Evolutionary conservation across 495 filamentous ascomycete species (phyloP).

Genomic region (Penicillium goetzii): DNA sequence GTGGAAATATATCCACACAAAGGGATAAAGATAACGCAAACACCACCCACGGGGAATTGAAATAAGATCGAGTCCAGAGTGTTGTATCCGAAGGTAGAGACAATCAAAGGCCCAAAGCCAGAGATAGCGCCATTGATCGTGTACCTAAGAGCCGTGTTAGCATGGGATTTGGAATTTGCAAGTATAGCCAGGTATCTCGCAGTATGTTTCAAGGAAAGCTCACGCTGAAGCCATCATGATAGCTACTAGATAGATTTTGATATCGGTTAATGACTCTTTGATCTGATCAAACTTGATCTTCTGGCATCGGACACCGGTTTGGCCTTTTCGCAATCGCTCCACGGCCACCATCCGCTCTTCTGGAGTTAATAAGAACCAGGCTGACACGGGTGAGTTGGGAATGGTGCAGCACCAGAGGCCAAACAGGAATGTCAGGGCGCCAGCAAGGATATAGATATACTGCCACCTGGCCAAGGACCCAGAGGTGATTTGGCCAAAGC

Average conservation of each 20-base stretch:
- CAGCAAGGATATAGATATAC: conserved; percentile 70
- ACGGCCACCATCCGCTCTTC: conserved; percentile 58
- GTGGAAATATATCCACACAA: conserved; percentile 65
- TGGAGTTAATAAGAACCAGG: conserved; percentile 56
- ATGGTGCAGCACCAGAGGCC: conserved; percentile 63
- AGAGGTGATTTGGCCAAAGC: conserved; percentile 64
- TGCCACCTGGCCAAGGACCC: conserved; percentile 64
- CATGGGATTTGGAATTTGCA: background rate
- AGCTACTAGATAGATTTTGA: conserved; percentile 57
- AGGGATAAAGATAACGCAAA: conserved; percentile 67
- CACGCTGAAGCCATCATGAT: conserved; percentile 62
- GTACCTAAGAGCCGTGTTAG: conserved; percentile 44
- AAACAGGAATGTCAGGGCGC: conserved; percentile 65
- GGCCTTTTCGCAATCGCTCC: conserved; percentile 55
- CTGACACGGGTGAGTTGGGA: conserved; percentile 56
- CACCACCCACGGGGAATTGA: conserved; percentile 70
- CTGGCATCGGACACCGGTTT: conserved; percentile 58
- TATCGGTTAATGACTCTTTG: conserved; percentile 50
- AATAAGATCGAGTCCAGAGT: conserved; percentile 69
- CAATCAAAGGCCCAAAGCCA: conserved; percentile 76
- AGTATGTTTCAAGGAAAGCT: conserved; percentile 16
- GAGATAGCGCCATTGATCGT: conserved; percentile 76
- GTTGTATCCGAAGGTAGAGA: conserved; percentile 71
- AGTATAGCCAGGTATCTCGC: background rate
- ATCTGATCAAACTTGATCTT: conserved; percentile 55